Percentiles rank a stretch among this genome's conserved stretches.
phyloP scores from a whole-genome alignment of 768 basidiomycete species.

The Xerocomus spinulosus region DNA sequence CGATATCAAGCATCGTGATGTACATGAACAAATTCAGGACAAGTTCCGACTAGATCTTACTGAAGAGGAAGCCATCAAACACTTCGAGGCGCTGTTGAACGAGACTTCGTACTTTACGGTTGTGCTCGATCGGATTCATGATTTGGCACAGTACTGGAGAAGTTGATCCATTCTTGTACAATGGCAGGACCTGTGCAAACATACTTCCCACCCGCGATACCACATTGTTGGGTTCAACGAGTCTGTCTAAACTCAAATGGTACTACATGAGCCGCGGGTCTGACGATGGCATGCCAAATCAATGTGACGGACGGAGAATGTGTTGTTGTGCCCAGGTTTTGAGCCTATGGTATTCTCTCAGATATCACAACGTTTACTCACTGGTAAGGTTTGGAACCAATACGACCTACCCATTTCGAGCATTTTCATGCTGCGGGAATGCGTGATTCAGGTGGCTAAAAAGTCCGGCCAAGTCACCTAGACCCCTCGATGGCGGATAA shows the following conservation, averaged over 20 bases:
- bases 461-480: too few species aligned
- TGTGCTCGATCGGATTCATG: constrained; percentile 91
- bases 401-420: too few species aligned
- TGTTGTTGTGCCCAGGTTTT: background rate
- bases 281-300: background rate
- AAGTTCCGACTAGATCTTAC: constrained; percentile 93
- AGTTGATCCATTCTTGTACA: constrained; percentile 39
- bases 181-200: constrained; percentile 2
- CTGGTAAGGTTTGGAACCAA: too few species aligned
- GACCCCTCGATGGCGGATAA: too few species aligned
- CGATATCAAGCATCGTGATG: constrained; percentile 89
- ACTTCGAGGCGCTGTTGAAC: constrained; percentile 89
- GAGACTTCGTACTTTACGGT: constrained; percentile 93
- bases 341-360: background rate
- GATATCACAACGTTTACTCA: background rate
- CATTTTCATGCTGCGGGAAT: too few species aligned
- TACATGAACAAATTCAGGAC: constrained; percentile 88
- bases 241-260: too few species aligned
- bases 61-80: constrained; percentile 96
- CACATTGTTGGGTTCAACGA: background rate
- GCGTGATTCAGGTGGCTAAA: too few species aligned
- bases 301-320: background rate
- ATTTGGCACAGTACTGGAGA: constrained; percentile 85
- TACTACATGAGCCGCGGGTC: background rate
- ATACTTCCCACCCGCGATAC: background rate